phyloP scores from a whole-genome alignment of 805 yeast genomes.

The Tetrapisispora taiwanensis region DNA sequence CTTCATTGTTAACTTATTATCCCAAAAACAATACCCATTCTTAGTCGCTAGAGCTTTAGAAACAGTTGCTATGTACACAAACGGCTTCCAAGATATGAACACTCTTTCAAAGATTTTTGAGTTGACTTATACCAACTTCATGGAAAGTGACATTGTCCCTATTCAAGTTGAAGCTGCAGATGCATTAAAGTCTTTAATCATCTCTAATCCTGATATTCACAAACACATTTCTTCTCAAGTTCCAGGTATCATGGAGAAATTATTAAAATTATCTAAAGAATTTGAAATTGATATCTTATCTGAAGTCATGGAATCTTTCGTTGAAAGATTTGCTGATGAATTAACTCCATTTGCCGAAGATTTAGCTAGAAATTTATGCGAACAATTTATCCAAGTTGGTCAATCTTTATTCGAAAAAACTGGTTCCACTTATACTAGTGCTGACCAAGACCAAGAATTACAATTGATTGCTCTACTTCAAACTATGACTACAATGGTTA shows the following conservation, averaged over 20 bases:
- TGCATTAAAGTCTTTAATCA: slow-evolving; percentile 71
- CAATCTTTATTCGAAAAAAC: slow-evolving; percentile 44
- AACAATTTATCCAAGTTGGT: slow-evolving; percentile 50
- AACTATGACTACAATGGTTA: slow-evolving; percentile 63
- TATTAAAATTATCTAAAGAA: slow-evolving; percentile 63
- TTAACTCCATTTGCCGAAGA: slow-evolving; percentile 79
- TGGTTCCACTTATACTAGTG: slow-evolving; percentile 26
- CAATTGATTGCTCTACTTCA: slow-evolving; percentile 60
- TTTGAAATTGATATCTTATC: slow-evolving; percentile 81
- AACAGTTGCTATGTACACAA: slow-evolving; percentile 36
- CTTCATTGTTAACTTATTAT: slow-evolving; percentile 55
- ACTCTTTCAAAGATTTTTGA: slow-evolving; percentile 34
- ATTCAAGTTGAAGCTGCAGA: slow-evolving; percentile 80
- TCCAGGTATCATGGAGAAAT: slow-evolving; percentile 70
- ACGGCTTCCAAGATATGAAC: slow-evolving; percentile 29
- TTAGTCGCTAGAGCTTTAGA: slow-evolving; percentile 65
- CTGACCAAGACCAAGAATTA: slow-evolving; percentile 50
- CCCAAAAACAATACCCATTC: slow-evolving; percentile 44
- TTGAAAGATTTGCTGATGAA: slow-evolving; percentile 76
- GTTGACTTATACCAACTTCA: slow-evolving; percentile 32
- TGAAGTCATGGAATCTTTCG: slow-evolving; percentile 91
- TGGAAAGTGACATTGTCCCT: slow-evolving; percentile 46
- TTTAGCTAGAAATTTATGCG: slow-evolving; percentile 47
- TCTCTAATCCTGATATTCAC: slow-evolving; percentile 52
- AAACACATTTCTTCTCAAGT: slow-evolving; percentile 62